phyloP scores from a whole-genome alignment of 257 asterid genomes.

The Scutellaria baicalensis region DNA sequence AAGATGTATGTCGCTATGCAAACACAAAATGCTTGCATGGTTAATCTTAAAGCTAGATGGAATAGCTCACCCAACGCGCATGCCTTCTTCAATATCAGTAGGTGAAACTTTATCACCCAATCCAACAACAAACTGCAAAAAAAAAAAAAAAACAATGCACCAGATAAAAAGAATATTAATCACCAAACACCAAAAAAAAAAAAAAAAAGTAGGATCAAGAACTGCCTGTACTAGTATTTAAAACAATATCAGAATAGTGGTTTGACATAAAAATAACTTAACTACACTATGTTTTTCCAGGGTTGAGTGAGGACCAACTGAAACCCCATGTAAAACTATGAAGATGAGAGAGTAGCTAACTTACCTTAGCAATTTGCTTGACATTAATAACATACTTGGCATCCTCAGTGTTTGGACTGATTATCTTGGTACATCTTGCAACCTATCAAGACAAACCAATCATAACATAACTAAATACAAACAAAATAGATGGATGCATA shows the following conservation, averaged over 20 bases:
- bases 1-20: not conserved
- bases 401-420: conserved; percentile 80
- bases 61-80: conserved; percentile 83
- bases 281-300: not conserved
- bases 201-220: not conserved
- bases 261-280: not conserved
- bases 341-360: not conserved
- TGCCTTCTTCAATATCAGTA: conserved; percentile 97
- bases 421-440: conserved; percentile 92
- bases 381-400: conserved; percentile 81
- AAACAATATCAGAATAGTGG: not conserved
- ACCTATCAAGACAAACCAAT: conserved; percentile 35
- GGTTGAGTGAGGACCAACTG: not conserved
- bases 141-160: conserved; percentile 11
- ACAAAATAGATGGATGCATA: not conserved
- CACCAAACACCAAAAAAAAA: not conserved
- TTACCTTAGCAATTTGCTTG: conserved; percentile 50
- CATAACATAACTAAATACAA: not conserved
- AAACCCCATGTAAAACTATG: not conserved
- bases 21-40: not conserved
- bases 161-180: not conserved
- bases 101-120: conserved; percentile 96
- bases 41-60: not conserved
- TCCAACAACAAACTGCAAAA: conserved; percentile 87
- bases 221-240: not conserved